Evolutionary conservation across 2,329 filamentous ascomycete species (phyloP), one percentile per base, ranked within the genome.

Genomic region (Diplocarpon mali): DNA sequence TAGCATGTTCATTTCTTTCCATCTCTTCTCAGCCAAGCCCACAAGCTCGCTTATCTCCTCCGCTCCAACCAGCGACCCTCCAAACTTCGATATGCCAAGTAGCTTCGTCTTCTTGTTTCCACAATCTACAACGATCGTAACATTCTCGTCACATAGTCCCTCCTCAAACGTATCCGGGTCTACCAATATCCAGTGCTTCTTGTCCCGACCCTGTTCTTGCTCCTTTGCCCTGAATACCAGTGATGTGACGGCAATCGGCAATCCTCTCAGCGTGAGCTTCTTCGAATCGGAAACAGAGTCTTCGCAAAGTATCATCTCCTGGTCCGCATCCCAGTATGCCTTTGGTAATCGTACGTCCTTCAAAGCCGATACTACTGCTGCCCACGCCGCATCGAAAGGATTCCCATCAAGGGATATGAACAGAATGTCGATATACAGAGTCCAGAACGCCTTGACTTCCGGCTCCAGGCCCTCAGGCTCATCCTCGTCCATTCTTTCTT

Each of bases 131-230:
- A 92, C 80, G 29, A 95, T 68, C 2, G 81, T 89, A n/a, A 92
- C 69, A n/a, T 66, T 74, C 70, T 98, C 92, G 49, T 80, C 72
- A 60, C 87, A 94, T 35, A 94, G 66, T 8, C 75, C 76, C 67
- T 96, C 92, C 67, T 98, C 92, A 55, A 94, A 82, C 16, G 79
- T 76, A 66, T 98, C 92, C 2, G 87, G 87, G 66, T 98, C 92
- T 6, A 84, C 77, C 46, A 98, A 65, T 2, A 95, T 69, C 86
- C 88, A 94, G 59, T 70, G 72, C 58, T 69, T 72, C 24, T 69
- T 69, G 60, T 74, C 75, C 63, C 69, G 73, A 40, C 56, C 58
- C 16, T 57, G 51, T 37, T 60, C 55, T 20, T 57, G 51, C 35
- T 62, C 59, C 37, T 70, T 69, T 39, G 80, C 80, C 38, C 75